Evolutionary conservation across 768 basidiomycete species (phyloP).

Genomic region (Pisolithus tinctorius): DNA sequence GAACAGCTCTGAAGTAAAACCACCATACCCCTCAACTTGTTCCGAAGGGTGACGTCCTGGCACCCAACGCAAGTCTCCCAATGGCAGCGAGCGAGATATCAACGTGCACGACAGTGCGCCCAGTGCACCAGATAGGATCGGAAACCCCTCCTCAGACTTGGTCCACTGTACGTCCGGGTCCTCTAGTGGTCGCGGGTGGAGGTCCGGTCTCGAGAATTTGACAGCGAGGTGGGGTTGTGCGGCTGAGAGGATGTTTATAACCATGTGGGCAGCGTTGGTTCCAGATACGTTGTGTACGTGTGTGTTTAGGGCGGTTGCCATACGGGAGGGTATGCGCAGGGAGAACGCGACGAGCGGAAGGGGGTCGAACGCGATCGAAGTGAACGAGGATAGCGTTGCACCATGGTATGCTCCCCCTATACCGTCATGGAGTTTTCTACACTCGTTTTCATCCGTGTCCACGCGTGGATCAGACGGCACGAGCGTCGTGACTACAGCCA

Average conservation of each 20-base stretch:
- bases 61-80: conserved; percentile 47
- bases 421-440: not conserved
- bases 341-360: conserved; percentile 85
- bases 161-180: conserved; percentile 30
- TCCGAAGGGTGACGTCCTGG: conserved; percentile 12
- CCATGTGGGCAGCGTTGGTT: conserved; percentile 46
- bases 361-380: conserved; percentile 87
- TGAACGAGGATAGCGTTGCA: conserved; percentile 90
- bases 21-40: conserved; percentile 22
- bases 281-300: conserved; percentile 8
- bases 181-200: conserved; percentile 55
- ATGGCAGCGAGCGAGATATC: conserved; percentile 50
- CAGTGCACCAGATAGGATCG: conserved; percentile 50
- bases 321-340: conserved; percentile 81
- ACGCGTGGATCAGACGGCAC: not conserved
- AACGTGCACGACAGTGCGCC: conserved; percentile 72
- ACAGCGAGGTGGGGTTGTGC: conserved; percentile 56
- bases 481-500: conserved; percentile 75
- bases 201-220: conserved; percentile 67
- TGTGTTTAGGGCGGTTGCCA: conserved; percentile 57
- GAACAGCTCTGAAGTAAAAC: conserved; percentile 62
- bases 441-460: not conserved
- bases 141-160: conserved; percentile 48
- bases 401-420: conserved; percentile 54
- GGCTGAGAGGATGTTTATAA: conserved; percentile 75